These are phyloP conservation scores for Monosporozyma servazzii DNA, from an alignment of 805 yeast genomes.

Conservation along the genomic window DNA sequence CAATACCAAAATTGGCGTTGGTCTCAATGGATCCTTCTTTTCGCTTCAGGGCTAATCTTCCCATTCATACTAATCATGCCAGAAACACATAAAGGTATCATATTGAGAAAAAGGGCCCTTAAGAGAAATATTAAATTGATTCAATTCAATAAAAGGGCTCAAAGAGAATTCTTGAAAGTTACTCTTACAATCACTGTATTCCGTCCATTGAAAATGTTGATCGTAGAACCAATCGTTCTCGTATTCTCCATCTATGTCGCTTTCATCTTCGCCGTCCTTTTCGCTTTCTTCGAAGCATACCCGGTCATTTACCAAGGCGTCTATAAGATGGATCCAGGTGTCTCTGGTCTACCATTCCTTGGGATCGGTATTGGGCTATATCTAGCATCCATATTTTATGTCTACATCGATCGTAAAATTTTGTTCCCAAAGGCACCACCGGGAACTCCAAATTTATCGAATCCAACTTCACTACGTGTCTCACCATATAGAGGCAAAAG, in stretches of 20 bases:
- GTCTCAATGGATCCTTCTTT: constrained; percentile 62
- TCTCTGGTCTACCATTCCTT: constrained; percentile 60
- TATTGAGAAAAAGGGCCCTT: constrained; percentile 50
- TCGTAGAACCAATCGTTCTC: constrained; percentile 66
- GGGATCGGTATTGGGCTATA: constrained; percentile 65
- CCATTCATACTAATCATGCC: constrained; percentile 43
- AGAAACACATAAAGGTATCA: constrained; percentile 65
- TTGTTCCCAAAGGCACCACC: constrained; percentile 52
- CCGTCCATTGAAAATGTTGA: constrained; percentile 60
- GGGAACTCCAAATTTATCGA: constrained; percentile 44
- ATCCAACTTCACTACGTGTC: constrained; percentile 21
- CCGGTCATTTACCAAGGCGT: constrained; percentile 64
- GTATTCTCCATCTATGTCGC: constrained; percentile 63
- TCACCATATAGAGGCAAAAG: constrained; percentile 37
- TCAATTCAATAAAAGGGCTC: constrained; percentile 28
- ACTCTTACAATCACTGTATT: constrained; percentile 44
- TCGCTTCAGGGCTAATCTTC: constrained; percentile 49
- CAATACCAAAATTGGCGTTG: constrained; percentile 56
- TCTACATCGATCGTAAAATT: constrained; percentile 38
- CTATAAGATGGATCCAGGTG: constrained; percentile 49
- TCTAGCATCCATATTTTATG: constrained; percentile 44
- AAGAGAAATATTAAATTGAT: constrained; percentile 47
- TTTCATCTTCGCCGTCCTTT: constrained; percentile 66
- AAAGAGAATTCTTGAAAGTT: constrained; percentile 34
- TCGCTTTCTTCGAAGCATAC: constrained; percentile 73